Base-by-base conservation (phyloP, 140 eudicot species). In the Cichorium intybus region DNA sequence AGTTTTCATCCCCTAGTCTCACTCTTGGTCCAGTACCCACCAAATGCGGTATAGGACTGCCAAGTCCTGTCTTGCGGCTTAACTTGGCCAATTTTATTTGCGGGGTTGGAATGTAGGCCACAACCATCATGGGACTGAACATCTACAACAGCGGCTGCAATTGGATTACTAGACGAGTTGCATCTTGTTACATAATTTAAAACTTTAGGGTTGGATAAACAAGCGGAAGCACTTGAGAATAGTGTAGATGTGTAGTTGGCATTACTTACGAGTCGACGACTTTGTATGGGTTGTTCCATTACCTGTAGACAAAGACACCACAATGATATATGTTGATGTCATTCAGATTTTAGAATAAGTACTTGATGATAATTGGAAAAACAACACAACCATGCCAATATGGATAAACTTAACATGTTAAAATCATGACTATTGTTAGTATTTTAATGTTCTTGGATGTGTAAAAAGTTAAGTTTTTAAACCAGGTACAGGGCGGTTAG, bases 91-190 rank as follows among this genome's bases (percentile, higher is more conserved):
- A 34, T 27, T 39, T 50, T 35, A 12, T 65, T 2, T 35, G 29
- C 20, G 51, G 68, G 24, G 45, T 39, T 70, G 46, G 47, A 27
- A 31, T 35, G 75, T 76, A 91, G 98, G 73, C 99, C 99, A 39
- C 99, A 88, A 58, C 99, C 99, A 57, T 88, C 99, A 21, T 88
- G 95, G 99, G 99, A 93, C 56, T 86, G 99, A 15, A 93, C 97
- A 2, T 93, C 97, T 70, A 88, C 99, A 60, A 97, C 99, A 24
- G 99, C 86, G 17, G 99, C 99, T 28, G 99, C 95, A 9, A 73
- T 81, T 14, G 86, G 93, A 41, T 88, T 93, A 56, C 88, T 93
- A 34, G 77, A 70, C 6, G 99, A 93, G 78, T 82, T 93, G 35
- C 90, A 93, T 17, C 75, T 62, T 62, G 63, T 93, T 77, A 78